Evolutionary conservation across 495 filamentous ascomycete genomes (phyloP), one percentile per base, ranked within the genome.

Genomic region (Rostrohypoxylon terebratum): DNA sequence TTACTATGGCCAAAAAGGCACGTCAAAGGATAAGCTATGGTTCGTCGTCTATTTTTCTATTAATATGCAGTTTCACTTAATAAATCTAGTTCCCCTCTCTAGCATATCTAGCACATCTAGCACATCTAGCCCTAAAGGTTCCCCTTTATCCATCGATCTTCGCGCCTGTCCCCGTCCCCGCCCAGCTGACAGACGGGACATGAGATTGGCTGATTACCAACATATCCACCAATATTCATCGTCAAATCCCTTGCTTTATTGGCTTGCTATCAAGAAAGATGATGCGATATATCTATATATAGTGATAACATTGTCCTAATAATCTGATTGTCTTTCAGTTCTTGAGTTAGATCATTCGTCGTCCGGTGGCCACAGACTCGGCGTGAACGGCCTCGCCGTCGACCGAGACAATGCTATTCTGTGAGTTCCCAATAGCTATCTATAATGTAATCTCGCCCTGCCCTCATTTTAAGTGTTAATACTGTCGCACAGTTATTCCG

Each of bases 331-430:
- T 50, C 34, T 66, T 57, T 31, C 76, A 99, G 96, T 99, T 81
- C 89, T 99, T 71, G 96, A 97, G 77, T 92, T 96, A 55, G 93
- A 94, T 67, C 93, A 97, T 82, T 93, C 94, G 45, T 90, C 92
- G 16, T 93, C 92, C 61, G 83, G 83, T 60, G 95, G 95, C 61
- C 96, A 99, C 83, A 88, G 94, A 75, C 86, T 98, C 58, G 96
- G 96, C 61, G 94, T 98, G 62, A 97, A 97, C 81, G 94, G 95
- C 67, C 86, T 99, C 72, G 91, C 94, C 48, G 88, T 97, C 36
- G 96, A 98, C 81, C 84, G 85, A 66, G 87, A 92, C 60, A 90
- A 93, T 80, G 91, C 91, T 44, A 95, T 98, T 65, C 87, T 98
- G 94, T 97, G 84, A 87, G 91, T 81, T 74, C 54, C 47, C 54